Conservation (phyloP, 352 stramenopile species). For the Phytophthora chlamydospora region DNA sequence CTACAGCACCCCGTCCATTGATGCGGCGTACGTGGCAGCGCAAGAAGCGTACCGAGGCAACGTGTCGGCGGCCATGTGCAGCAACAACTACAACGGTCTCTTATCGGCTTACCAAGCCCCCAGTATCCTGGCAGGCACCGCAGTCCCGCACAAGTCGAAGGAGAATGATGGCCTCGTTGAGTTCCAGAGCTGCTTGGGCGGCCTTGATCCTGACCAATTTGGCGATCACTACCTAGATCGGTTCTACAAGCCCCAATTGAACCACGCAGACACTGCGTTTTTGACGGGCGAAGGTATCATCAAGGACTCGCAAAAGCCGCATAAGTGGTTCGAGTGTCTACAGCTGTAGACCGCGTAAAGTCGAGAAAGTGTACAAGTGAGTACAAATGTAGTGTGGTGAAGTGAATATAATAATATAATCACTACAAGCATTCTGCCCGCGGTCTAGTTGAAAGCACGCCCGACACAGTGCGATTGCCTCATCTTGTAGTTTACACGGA, state of each 20-base stretch:
- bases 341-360: slow-evolving; percentile 5
- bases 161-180: slow-evolving; percentile 49
- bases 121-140: slow-evolving; percentile 19
- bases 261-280: slow-evolving; percentile 54
- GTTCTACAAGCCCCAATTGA: slow-evolving; percentile 45
- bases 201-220: slow-evolving; percentile 33
- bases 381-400: no score
- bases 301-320: slow-evolving; percentile 35
- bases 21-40: slow-evolving; percentile 33
- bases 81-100: slow-evolving; percentile 40
- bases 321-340: slow-evolving; percentile 53
- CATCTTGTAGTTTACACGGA: no score
- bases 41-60: slow-evolving; percentile 39
- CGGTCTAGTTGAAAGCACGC: no score
- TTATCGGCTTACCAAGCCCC: slow-evolving; percentile 29
- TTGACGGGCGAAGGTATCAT: slow-evolving; percentile 40
- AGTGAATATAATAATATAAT: no score
- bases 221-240: slow-evolving; percentile 25
- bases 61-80: slow-evolving; percentile 46
- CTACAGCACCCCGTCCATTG: slow-evolving; percentile 25
- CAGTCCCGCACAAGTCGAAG: slow-evolving; percentile 31
- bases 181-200: slow-evolving; percentile 43
- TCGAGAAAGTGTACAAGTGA: not conserved
- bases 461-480: no score
- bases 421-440: not conserved